Evolutionary conservation across 1,284 basidiomycete species (phyloP).

Genomic region (Somion occarium): DNA sequence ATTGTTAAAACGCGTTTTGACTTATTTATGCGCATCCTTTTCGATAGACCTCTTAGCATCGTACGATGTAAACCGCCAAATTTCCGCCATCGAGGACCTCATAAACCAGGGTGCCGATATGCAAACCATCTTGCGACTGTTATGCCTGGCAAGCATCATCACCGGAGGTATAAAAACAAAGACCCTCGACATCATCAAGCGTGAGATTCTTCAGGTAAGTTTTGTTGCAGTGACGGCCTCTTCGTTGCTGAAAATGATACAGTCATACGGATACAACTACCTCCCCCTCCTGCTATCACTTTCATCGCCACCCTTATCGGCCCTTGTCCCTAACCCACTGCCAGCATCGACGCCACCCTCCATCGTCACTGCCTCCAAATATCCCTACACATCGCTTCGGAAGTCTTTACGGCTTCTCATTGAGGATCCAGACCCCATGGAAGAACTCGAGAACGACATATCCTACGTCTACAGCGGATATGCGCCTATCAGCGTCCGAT

Average conservation of each 20-base stretch:
- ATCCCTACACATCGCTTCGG: conserved; percentile 69
- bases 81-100: conserved; percentile 81
- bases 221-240: no score
- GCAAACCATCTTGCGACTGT: conserved; percentile 71
- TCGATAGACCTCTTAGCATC: conserved; percentile 82
- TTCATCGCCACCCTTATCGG: conserved; percentile 63
- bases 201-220: conserved; percentile 80
- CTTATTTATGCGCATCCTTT: not conserved
- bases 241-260: conserved; percentile 5
- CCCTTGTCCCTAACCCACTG: conserved; percentile 61
- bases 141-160: conserved; percentile 85
- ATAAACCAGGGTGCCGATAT: conserved; percentile 82
- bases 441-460: conserved; percentile 87
- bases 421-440: conserved; percentile 77
- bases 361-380: conserved; percentile 43
- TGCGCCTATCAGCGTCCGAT: conserved; percentile 87
- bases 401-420: conserved; percentile 90
- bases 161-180: conserved; percentile 86
- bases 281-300: conserved; percentile 84
- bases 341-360: conserved; percentile 44
- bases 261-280: conserved; percentile 84
- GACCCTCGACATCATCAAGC: conserved; percentile 82
- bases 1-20: not conserved
- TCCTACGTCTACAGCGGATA: conserved; percentile 97
- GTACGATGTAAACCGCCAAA: conserved; percentile 75